Evolutionary conservation across 2,329 filamentous ascomycete genomes (phyloP), one percentile per base, ranked within the genome.

Genomic region (Orbilia quercus): DNA sequence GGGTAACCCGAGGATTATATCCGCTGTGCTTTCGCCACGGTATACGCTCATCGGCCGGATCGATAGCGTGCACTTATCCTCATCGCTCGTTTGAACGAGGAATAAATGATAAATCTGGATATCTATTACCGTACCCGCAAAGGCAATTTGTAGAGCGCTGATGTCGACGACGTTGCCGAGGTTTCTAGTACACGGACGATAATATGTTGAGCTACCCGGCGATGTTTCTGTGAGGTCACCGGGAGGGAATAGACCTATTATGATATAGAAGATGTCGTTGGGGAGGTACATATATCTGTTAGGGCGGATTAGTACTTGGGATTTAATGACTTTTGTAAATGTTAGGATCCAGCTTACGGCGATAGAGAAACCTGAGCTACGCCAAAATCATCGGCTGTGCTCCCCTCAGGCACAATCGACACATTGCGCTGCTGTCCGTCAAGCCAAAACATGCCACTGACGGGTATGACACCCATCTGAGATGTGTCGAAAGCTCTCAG

Each of bases 251-350:
- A 44, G 12, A 11, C 53, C 25, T 7, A 58, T 44, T 9, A 58
- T 28, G 7, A 58, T 58, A 58, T 58, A 34, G 38, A 44, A 58
- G 4, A 58, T 23, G 7, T 34, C 34, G 36, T 58, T 36, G 16
- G 53, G 53, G 34, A 58, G 34, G n/a, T 58, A 58, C 16, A 58
- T 23, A 44, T 25, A 58, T 36, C 53, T 58, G 48, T 31, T 7
- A 12, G 7, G 5, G 38, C 2, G 51, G 28, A 20, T 36, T n/a
- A 38, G 34, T 18, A 38, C 11, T 53, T 34, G 20, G 28, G 11
- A 34, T 16, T 31, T 34, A 34, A 11, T 5, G 20, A 12, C n/a
- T 7, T 53, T 23, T 11, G 9, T 31, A 9, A 31, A 31, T 31
- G 28, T 9, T 31, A 31, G 9, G 9, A 9, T 5, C 7, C 5